Evolutionary conservation across 1,139 yeast genomes (phyloP), one percentile per base, ranked within the genome.

Genomic region (Saccharomycopsis crataegensis): DNA sequence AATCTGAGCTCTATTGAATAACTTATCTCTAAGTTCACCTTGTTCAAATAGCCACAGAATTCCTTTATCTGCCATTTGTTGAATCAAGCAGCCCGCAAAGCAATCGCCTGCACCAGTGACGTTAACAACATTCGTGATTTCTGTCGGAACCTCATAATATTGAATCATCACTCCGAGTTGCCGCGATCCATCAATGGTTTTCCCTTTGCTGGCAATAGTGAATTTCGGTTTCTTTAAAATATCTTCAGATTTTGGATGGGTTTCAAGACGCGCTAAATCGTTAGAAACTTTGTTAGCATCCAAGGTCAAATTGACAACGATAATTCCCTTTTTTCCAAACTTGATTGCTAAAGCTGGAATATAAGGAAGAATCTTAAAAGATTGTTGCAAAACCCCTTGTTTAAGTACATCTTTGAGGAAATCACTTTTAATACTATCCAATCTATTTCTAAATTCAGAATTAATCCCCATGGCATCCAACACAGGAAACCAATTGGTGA

Each of bases 21-120:
- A 64, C 8, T 52, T 53, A 8, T 53, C 54, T 52, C 69, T 68
- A 34, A 56, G 38, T 31, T 54, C 57, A 3, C 66, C 67, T 12
- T 62, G 59, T 42, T 63, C 63, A 17, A 61, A 57, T 44, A 73
- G 61, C 68, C 71, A 69, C 8, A 44, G 46, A n/a, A 53, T 41
- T 8, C 57, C 58, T 16, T 61, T 59, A n/a, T 55, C 53, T 1
- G 69, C 69, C 14, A 67, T 57, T 40, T 61, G 63, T 22, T 65
- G 60, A 44, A 75, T 58, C 48, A 82, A 58, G 52, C 70, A 76
- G 1, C 90, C 90, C 33, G 77, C 72, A 47, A 87, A 72, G 0
- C 91, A 77, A 65, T 87, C 94, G 3, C 89, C 89, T 0, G 90
- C 86, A 1, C 94, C 89, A 2, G 86, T 79, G 31, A 85, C 87